Evolutionary conservation across 2,329 filamentous ascomycete genomes (phyloP), one percentile per base, ranked within the genome.

Genomic region (Phyllosticta citrichinensis): DNA sequence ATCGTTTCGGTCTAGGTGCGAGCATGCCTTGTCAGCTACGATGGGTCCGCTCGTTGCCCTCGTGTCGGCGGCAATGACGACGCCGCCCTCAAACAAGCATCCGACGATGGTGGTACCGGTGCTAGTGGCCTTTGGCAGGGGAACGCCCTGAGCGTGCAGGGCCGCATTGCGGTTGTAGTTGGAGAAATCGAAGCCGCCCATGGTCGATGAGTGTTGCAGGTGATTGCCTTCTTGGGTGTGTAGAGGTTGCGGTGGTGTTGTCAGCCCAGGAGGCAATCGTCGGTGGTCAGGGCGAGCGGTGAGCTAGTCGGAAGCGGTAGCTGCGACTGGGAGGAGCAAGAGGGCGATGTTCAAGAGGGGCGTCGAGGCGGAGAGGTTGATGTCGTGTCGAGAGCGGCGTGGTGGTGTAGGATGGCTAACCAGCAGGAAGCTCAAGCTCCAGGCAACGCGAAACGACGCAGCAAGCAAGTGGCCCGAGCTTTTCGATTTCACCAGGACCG

Each of bases 141-240:
- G 94, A 58, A 97, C 88, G 68, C 95, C 95, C 77, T 88, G 86
- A 70, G 93, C 91, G 76, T 97, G 93, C 68, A 99, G 86, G 66
- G 93, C 93, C 75, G 88, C 86, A 85, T 99, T 99, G 81, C 94
- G 91, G 84, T 96, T 96, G 85, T 97, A 94, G 83, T 99, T 99
- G 77, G 91, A 95, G 83, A 99, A 99, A 81, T 97, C 92, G 83
- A 97, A 96, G 80, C 92, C 92, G 70, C 89, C 87, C 94, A 99
- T 99, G 58, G 60, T 55, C 47, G 27, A 52, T 25, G 53, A 24
- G 22, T 22, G 22, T 52, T 47, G 52, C 5, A 27, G 55, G 52
- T 55, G 30, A 27, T 25, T 53, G 58, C 22, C 19, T 17, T 20
- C 24, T 47, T 55, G 53, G 58, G 47, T 30, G 51, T 4, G 30